Conservation (phyloP, 2,329 filamentous ascomycete genomes). For the Aaosphaeria pasadenensis region DNA sequence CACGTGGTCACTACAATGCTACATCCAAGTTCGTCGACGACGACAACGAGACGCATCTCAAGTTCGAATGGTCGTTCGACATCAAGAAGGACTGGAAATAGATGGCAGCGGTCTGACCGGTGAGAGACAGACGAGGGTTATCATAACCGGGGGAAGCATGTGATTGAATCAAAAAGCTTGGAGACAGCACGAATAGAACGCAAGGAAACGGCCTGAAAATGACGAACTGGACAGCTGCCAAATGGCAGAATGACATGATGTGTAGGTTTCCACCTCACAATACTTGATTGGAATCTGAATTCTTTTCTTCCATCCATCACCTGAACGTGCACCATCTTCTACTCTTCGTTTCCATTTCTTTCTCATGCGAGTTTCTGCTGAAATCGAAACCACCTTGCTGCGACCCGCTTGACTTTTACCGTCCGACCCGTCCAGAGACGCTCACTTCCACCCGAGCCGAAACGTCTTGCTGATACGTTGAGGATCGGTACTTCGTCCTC, state of each 20-base stretch:
- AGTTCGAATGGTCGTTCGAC: constrained; percentile 95
- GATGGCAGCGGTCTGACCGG: neutral
- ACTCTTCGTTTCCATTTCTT: no score
- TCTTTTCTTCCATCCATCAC: no score
- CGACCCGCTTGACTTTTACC: constrained; percentile 41
- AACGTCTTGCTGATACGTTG: constrained; percentile 44
- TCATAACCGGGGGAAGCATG: no score
- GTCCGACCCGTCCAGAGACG: constrained; percentile 49
- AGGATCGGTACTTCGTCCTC: constrained; percentile 47
- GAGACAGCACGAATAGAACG: no score
- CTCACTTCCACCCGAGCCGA: constrained; percentile 30
- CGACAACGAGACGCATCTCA: constrained; percentile 83
- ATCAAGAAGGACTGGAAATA: constrained; percentile 86
- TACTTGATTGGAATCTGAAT: no score
- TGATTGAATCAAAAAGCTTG: no score
- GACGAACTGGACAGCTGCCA: no score
- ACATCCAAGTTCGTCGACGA: constrained; percentile 91
- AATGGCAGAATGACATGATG: no score
- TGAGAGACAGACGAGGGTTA: neutral
- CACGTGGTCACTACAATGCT: constrained; percentile 86
- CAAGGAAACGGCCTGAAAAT: no score
- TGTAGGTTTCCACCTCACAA: no score
- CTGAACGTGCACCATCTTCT: no score
- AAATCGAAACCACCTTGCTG: constrained; percentile 44
- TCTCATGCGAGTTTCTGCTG: constrained; percentile 1